Evolutionary conservation across 2,329 filamentous ascomycete species (phyloP).

Genomic region (Hirsutella minnesotensis): DNA sequence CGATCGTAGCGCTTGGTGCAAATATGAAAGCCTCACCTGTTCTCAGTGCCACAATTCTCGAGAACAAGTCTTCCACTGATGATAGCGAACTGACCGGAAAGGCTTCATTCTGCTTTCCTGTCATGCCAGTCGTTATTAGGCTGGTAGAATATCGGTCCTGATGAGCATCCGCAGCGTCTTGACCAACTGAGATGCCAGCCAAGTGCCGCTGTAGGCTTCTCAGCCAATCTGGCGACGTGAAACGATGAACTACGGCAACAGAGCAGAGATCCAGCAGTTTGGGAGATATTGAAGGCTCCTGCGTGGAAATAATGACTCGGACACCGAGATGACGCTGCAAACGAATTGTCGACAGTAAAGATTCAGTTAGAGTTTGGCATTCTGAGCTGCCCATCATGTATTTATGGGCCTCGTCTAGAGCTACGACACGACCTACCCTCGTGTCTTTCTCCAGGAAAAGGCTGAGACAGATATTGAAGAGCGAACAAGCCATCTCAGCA

Average conservation of each 20-base stretch:
- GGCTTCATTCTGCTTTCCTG: too few relatives aligned
- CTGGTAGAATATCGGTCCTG: too few relatives aligned
- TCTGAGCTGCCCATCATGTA: conserved; percentile 49
- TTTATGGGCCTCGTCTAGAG: conserved; percentile 70
- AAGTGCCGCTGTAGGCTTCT: conserved; percentile 30
- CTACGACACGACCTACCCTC: conserved; percentile 45
- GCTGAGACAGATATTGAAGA: conserved; percentile 61
- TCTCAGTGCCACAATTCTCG: too few relatives aligned
- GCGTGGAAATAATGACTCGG: conserved; percentile 60
- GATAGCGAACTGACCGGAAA: too few relatives aligned
- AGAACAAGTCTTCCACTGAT: too few relatives aligned
- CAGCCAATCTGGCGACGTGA: conserved; percentile 55
- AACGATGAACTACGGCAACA: conserved; percentile 59
- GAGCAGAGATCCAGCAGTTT: conserved; percentile 60
- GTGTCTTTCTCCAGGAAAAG: conserved; percentile 46
- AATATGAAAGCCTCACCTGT: too few relatives aligned
- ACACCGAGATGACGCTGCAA: conserved; percentile 60
- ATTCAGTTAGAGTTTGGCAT: conserved; percentile 45
- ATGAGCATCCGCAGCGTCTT: too few relatives aligned
- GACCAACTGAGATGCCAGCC: too few relatives aligned
- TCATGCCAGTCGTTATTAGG: too few relatives aligned
- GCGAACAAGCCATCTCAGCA: conserved; percentile 50
- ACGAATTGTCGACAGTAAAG: conserved; percentile 50
- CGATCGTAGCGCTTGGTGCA: too few relatives aligned
- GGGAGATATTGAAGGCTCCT: conserved; percentile 62